Conservation (phyloP, 345 rosid genomes). For the Jatropha curcas region DNA sequence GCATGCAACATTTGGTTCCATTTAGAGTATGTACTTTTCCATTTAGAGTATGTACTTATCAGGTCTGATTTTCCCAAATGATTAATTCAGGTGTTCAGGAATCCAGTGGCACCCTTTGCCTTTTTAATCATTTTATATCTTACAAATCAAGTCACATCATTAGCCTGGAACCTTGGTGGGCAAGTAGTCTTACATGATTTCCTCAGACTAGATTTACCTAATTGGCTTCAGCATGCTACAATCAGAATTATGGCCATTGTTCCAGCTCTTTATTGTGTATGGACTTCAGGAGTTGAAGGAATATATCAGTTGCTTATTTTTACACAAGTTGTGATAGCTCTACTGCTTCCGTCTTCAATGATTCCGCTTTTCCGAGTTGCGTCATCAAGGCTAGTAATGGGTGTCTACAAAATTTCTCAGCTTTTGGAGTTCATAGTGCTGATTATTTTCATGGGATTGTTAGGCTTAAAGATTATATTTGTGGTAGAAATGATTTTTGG, state of each 20-base stretch:
- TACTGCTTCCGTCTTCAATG: slow-evolving; percentile 86
- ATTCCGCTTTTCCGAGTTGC: slow-evolving; percentile 90
- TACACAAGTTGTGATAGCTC: slow-evolving; percentile 79
- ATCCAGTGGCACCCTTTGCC: slow-evolving; percentile 55
- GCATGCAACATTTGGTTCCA: background rate
- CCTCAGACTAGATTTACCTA: slow-evolving; percentile 76
- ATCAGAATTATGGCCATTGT: slow-evolving; percentile 75
- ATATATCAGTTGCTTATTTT: slow-evolving; percentile 78
- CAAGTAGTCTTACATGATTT: slow-evolving; percentile 73
- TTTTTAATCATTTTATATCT: slow-evolving; percentile 63
- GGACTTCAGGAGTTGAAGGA: slow-evolving; percentile 93
- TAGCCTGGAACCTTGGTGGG: slow-evolving; percentile 82
- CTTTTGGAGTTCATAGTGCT: slow-evolving; percentile 65
- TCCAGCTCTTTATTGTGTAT: slow-evolving; percentile 83
- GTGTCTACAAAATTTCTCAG: slow-evolving; percentile 74
- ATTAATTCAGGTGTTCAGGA: slow-evolving; percentile 62
- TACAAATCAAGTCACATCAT: slow-evolving; percentile 70
- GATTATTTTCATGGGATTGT: slow-evolving; percentile 63
- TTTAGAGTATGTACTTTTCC: no score
- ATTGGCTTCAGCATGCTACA: slow-evolving; percentile 90
- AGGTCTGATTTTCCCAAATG: slow-evolving; percentile 4
- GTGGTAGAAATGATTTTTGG: slow-evolving; percentile 88
- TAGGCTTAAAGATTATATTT: slow-evolving; percentile 74
- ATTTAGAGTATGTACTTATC: slow-evolving; percentile 20
- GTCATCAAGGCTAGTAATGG: slow-evolving; percentile 85